Evolutionary conservation across 371 early-diverging fungal genomes (phyloP), one percentile per base, ranked within the genome.

Genomic region (Smittium mucronatum): DNA sequence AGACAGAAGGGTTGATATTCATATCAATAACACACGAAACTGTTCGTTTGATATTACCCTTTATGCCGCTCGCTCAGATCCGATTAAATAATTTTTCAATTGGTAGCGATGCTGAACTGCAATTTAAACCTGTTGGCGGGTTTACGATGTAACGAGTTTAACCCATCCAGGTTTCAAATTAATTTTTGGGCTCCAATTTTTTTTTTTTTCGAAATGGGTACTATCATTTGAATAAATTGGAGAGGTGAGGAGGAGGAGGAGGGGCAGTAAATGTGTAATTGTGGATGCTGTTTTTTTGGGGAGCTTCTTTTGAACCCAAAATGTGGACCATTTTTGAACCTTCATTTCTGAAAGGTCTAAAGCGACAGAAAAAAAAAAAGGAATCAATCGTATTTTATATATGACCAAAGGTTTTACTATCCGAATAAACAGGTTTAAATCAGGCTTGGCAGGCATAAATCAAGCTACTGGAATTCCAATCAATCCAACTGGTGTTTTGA

Each of bases 51-150:
- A 81, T 98, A 17, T 82, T 85, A 34, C 92, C 89, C 71, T 73
- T 98, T 77, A 89, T 94, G 16, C 77, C 82, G 16, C 85, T 87
- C 97, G 5, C 98, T 98, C 82, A 78, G 96, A 80, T 88, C 87
- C 11, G 83, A 88, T 5, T 91, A 93, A 76, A 90, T 98, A 65
- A 92, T 97, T 32, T 89, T 89, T 69, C 86, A 95, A 21, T 83
- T 99, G 67, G 98, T 96, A 1, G 93, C 95, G 47, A 97, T 98
- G 95, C 79, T 99, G 70, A 92, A 98, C 77, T 95, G 91, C 77
- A 97, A 96, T 72, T 81, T 99, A 31, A 84, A 87, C 1, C 87
- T 90, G 31, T 78, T 99, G 67, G 97, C 93, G 2, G 99, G 99
- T 0, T 95, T 95, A 2, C 90, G 89, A 74, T 95, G 95, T 76